Conservation (phyloP, 2,329 filamentous ascomycete species). For the Blumeriella jaapii region DNA sequence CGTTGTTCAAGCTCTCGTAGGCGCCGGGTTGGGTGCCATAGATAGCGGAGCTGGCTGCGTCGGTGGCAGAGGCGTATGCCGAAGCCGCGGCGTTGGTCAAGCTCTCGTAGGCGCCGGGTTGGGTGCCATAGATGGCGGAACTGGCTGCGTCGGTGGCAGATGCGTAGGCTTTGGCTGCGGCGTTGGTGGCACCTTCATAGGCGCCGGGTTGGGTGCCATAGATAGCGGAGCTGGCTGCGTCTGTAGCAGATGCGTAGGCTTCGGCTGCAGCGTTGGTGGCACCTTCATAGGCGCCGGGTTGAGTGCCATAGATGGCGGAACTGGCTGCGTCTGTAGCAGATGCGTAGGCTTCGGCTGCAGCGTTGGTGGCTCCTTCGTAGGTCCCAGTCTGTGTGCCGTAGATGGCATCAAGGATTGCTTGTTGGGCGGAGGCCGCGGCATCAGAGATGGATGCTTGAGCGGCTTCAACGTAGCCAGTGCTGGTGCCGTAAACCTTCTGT, state of each 20-base stretch:
- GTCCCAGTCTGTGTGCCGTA: no score
- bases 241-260: no score
- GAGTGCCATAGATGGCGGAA: no score
- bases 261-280: no score
- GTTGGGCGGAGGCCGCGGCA: conserved; percentile 42
- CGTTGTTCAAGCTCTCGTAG: conserved; percentile 21
- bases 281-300: no score
- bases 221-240: conserved; percentile 44
- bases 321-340: no score
- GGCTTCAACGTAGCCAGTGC: conserved; percentile 39
- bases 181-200: conserved; percentile 22
- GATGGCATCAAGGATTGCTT: no score
- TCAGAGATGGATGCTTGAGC: conserved; percentile 41
- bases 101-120: conserved; percentile 33
- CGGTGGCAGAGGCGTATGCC: conserved; percentile 14
- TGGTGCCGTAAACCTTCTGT: conserved; percentile 43
- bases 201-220: conserved; percentile 42
- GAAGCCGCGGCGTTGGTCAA: conserved; percentile 16
- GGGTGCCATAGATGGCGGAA: conserved; percentile 43
- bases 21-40: conserved; percentile 42
- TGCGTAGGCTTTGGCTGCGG: conserved; percentile 14
- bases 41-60: conserved; percentile 39
- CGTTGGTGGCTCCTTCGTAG: no score
- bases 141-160: conserved; percentile 30
- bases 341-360: no score